Evolutionary conservation across 805 yeast genomes (phyloP), one percentile per base, ranked within the genome.

Genomic region (Hanseniaspora lindneri): DNA sequence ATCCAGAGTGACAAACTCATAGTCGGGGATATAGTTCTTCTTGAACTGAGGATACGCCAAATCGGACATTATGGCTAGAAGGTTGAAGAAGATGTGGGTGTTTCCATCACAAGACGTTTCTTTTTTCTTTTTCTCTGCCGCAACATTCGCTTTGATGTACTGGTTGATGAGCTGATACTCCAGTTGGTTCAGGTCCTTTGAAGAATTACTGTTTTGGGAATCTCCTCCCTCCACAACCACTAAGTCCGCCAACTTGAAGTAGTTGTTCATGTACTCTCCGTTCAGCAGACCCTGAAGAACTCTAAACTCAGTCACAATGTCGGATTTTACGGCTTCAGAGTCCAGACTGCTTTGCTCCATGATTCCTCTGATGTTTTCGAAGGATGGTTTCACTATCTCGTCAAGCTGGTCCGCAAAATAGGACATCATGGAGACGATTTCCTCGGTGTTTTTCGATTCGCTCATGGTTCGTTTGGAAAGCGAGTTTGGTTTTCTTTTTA

Each of bases 11-110:
- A 37, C 20, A 24, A 37, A n/a, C 30, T 37, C 25, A 24, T 37
- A 24, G 16, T 37, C 41, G 14, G 41, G 41, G 8, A 37, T 24
- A 37, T 37, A 37, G 13, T 25, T 37, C n/a, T 37, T 37, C 4
- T 23, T 37, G 25, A 24, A 37, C 21, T 37, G 41, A 7, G 41
- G 41, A 24, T 37, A 37, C 3, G 41, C 41, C n/a, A 37, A 8
- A 24, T 37, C 41, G 14, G 24, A 4, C 41, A 37, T 37, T 3
- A 37, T 37, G 4, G 41, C 14, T 7, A 37, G n/a, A 37, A 23
- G 24, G 9, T 37, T 30, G 13, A 10, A 24, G 25, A 37, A 24
- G 7, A 37, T 37, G 4, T 20, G 6, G 4, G 5, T 13, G 14
- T 35, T 35, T 7, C 17, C 3, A 35, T 21, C 27, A 21, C n/a